A percentile compares a stretch with the other conserved stretches of the same genome.
Evolutionary conservation across 2,329 filamentous ascomycete genomes (phyloP).

Genomic region (Rutstroemia sp.): DNA sequence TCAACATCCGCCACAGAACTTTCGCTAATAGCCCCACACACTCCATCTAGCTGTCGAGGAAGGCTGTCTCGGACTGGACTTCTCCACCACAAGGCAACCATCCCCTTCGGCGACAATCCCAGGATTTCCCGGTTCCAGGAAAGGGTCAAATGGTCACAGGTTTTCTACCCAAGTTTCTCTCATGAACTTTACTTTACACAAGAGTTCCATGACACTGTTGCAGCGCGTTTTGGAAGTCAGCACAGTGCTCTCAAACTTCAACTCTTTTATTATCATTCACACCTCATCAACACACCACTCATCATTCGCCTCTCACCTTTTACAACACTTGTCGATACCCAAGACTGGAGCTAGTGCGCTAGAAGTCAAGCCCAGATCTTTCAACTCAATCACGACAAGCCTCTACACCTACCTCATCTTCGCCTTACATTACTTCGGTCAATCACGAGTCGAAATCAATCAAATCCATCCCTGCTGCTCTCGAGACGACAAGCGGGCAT

Average conservation of each 20-base stretch:
- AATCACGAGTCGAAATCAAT: slow-evolving; percentile 1
- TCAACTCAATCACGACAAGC: not conserved
- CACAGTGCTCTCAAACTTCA: slow-evolving; percentile 1
- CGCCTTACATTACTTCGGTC: not conserved
- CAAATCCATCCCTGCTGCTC: not conserved
- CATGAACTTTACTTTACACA: not conserved
- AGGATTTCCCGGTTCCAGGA: slow-evolving; percentile 4
- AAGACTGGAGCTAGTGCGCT: slow-evolving; percentile 2
- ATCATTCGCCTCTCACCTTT: not conserved
- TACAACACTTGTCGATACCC: not conserved
- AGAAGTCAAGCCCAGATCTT: slow-evolving; percentile 4
- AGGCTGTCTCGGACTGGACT: not conserved
- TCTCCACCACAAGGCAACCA: not conserved
- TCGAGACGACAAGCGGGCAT: slow-evolving; percentile 1
- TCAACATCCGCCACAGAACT: not conserved
- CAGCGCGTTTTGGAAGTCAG: slow-evolving; percentile 6
- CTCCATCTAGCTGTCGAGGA: not conserved
- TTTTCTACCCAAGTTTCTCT: not conserved
- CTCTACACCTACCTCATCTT: not conserved
- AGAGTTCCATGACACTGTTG: slow-evolving; percentile 3
- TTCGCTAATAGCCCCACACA: not conserved
- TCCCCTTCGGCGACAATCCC: not conserved
- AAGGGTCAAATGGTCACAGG: slow-evolving; percentile 4
- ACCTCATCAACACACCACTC: not conserved
- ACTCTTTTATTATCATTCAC: not conserved